These are phyloP conservation scores for Firmiana major DNA, from an alignment of 345 rosid genomes.

Conservation along the genomic window DNA sequence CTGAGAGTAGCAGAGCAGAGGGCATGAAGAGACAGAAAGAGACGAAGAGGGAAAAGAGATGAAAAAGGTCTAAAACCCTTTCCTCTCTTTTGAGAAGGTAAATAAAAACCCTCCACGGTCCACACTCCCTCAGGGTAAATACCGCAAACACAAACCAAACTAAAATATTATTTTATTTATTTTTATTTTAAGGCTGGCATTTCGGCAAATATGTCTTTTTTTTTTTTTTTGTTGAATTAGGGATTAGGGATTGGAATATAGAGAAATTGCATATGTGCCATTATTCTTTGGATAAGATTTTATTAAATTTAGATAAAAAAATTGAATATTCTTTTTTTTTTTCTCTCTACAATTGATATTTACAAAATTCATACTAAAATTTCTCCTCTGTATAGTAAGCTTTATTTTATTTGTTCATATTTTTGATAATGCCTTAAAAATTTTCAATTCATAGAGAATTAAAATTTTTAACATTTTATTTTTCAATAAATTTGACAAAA, in stretches of 20 bases:
- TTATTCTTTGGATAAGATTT: not conserved
- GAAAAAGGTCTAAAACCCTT: conserved; percentile 29
- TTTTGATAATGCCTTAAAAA: too few species aligned
- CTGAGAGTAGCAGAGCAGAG: conserved; percentile 11
- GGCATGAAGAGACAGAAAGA: conserved; percentile 16
- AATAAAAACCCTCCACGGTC: not conserved
- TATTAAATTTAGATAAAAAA: too few species aligned
- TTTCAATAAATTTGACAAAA: too few species aligned
- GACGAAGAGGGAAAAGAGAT: not conserved
- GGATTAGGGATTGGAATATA: not conserved
- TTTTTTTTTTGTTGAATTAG: not conserved
- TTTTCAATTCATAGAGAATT: too few species aligned
- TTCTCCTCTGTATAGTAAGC: too few species aligned
- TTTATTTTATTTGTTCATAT: too few species aligned
- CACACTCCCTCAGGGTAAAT: not conserved
- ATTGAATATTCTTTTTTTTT: not conserved
- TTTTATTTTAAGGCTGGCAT: not conserved
- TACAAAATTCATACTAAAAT: not conserved
- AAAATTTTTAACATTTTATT: too few species aligned
- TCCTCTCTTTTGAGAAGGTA: not conserved
- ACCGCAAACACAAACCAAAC: too few species aligned
- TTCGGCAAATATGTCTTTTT: not conserved
- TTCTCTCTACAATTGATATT: too few species aligned
- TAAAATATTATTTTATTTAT: not conserved
- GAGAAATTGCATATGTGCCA: not conserved